Evolutionary conservation across 768 basidiomycete genomes (phyloP), one percentile per base, ranked within the genome.

Genomic region (Saitozyma sp.): DNA sequence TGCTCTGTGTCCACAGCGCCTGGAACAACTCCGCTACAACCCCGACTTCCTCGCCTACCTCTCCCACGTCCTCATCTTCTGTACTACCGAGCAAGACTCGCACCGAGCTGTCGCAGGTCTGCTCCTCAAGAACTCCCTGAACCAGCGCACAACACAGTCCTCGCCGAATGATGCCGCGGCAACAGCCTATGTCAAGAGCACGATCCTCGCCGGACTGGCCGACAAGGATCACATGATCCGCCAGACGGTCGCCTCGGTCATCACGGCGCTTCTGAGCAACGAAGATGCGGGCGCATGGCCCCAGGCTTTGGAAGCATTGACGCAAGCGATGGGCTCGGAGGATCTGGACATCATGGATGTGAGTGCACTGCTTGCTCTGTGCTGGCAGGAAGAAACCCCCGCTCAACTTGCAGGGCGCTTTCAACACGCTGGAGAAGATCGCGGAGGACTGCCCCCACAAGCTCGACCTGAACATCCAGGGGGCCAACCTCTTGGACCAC

Each of bases 1-100:
- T 5, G 29, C 29, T 45, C 42, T 14, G 1, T 41, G 11, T 29
- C 16, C 29, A 29, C 63, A 82, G 80, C 79, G 80, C 9, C 70
- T 81, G 40, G 76, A 80, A 43, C 71, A 77, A 59, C 78, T 82
- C 61, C 88, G 90, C 76, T 87, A 88, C 73, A 88, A 88, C 66
- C 90, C 93, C 51, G 92, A 96, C 80, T 98, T 96, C 79, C 88
- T 92, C 63, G 93, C 89, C 61, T 98, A 99, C 85, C 87, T 99
- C 66, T 90, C 90, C 19, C 91, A 94, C 79, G 93, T 97, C 82
- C 86, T 98, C 66, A 87, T 89, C 61, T 83, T 84, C 50, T 82
- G 90, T 83, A 84, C 88, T 1, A 83, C 86, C 63, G 92, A 97
- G 81, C 89, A 93, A 76, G 92, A 92, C 77, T 89, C 90, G 54